phyloP scores from a whole-genome alignment of 164 flowering plant species.

The Brasenia schreberi region DNA sequence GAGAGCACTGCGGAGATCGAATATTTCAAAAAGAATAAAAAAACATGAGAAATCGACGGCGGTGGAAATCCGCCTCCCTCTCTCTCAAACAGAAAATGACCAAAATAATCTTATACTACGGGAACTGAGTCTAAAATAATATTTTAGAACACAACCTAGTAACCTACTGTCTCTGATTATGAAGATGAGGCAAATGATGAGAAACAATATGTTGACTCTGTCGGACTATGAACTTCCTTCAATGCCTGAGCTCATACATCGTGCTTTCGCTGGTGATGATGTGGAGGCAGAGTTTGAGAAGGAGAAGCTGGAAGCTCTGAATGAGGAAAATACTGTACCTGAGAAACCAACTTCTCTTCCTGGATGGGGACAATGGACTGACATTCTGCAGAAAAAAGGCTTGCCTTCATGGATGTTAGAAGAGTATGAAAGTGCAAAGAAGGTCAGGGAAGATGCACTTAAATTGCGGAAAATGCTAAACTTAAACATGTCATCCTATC shows the following conservation, averaged over 20 bases:
- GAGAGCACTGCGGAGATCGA: no score
- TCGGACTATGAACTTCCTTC: slow-evolving; percentile 66
- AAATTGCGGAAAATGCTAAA: slow-evolving; percentile 67
- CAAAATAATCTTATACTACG: no score
- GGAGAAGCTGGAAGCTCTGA: slow-evolving; percentile 49
- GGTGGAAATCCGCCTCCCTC: no score
- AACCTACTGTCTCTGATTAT: slow-evolving; percentile 19
- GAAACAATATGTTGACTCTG: slow-evolving; percentile 50
- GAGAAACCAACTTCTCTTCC: slow-evolving; percentile 78
- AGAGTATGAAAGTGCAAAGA: slow-evolving; percentile 65
- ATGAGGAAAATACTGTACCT: slow-evolving; percentile 83
- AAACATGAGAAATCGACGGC: no score
- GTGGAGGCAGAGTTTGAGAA: slow-evolving; percentile 84
- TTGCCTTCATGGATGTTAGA: slow-evolving; percentile 69
- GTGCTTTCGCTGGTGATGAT: slow-evolving; percentile 93
- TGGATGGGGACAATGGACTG: slow-evolving; percentile 98
- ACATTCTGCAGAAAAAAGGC: slow-evolving; percentile 64
- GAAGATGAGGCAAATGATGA: slow-evolving; percentile 62
- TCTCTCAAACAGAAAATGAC: no score
- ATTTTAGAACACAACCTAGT: no score
- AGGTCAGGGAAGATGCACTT: slow-evolving; percentile 53
- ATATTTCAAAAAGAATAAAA: no score
- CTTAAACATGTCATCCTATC: slow-evolving; percentile 76
- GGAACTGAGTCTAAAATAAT: no score
- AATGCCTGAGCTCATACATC: slow-evolving; percentile 67